A percentile compares a stretch with the other conserved stretches of the same genome.
These are phyloP conservation scores for Fusarium sacchari DNA, from an alignment of 2,329 filamentous ascomycete genomes.

Conservation along the genomic window DNA sequence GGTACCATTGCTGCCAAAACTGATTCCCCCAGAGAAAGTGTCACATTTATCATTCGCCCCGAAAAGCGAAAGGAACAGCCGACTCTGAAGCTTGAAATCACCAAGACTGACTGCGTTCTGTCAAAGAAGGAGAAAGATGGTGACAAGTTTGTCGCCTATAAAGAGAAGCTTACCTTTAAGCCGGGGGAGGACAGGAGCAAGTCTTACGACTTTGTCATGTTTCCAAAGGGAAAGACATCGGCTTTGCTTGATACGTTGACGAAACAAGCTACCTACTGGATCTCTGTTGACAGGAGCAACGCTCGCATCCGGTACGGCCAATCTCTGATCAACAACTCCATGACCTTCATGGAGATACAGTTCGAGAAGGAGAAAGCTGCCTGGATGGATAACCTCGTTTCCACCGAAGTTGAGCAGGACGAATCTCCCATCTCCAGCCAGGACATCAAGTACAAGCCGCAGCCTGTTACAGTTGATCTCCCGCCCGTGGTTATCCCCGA, in stretches of 20 bases:
- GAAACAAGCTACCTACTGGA: not conserved
- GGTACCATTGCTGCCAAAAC: not conserved
- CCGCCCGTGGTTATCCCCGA: not conserved
- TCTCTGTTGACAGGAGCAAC: not conserved
- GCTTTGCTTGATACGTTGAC: not conserved
- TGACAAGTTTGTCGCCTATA: not conserved
- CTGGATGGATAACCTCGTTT: not conserved
- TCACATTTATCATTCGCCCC: not conserved
- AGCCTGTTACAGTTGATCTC: not conserved
- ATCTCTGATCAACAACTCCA: not conserved
- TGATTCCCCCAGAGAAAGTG: not conserved
- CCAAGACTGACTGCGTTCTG: not conserved
- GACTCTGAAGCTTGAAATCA: not conserved
- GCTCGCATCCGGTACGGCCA: not conserved
- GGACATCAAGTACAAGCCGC: not conserved
- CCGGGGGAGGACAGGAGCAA: not conserved
- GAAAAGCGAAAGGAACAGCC: not conserved
- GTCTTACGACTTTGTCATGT: not conserved
- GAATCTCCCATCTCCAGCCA: rapidly evolving
- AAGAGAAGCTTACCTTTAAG: not conserved
- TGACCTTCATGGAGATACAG: not conserved
- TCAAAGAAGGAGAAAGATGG: not conserved
- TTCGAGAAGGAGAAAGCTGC: not conserved
- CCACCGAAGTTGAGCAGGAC: not conserved
- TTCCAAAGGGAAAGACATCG: not conserved